phyloP scores from a whole-genome alignment of 2,329 filamentous ascomycete genomes.

The Colletotrichum filicis region DNA sequence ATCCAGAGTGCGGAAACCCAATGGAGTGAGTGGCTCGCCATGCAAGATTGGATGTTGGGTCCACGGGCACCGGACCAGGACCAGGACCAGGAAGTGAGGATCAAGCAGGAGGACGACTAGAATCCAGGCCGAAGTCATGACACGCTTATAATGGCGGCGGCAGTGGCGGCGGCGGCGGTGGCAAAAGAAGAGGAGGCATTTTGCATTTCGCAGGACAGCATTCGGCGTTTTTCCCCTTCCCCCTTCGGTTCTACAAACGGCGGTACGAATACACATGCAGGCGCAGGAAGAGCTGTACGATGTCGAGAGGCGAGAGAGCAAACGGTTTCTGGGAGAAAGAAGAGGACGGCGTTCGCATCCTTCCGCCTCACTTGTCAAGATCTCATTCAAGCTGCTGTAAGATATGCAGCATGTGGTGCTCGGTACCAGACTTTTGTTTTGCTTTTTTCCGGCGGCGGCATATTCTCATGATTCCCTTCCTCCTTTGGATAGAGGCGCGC shows the following conservation, averaged over 20 bases:
- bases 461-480: conserved; percentile 24
- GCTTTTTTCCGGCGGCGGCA: conserved; percentile 1
- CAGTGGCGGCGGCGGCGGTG: background rate
- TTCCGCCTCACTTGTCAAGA: background rate
- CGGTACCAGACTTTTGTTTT: conserved; percentile 4
- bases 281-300: conserved; percentile 20
- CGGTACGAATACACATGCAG: background rate
- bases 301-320: conserved; percentile 19
- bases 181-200: background rate
- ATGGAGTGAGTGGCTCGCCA: conserved; percentile 96
- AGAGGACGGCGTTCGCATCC: conserved; percentile 1
- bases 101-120: conserved; percentile 30
- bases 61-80: conserved; percentile 69
- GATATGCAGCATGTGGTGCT: conserved; percentile 13
- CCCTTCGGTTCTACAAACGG: conserved; percentile 10
- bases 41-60: conserved; percentile 99
- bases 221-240: background rate
- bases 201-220: conserved; percentile 14
- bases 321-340: conserved; percentile 3
- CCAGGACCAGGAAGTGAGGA: conserved; percentile 22
- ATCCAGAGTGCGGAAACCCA: conserved; percentile 83
- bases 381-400: conserved; percentile 11
- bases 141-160: background rate
- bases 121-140: background rate
- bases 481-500: conserved; percentile 6